These are phyloP conservation scores for Eucalyptus cloeziana DNA, from an alignment of 345 rosid genomes.

Conservation along the genomic window DNA sequence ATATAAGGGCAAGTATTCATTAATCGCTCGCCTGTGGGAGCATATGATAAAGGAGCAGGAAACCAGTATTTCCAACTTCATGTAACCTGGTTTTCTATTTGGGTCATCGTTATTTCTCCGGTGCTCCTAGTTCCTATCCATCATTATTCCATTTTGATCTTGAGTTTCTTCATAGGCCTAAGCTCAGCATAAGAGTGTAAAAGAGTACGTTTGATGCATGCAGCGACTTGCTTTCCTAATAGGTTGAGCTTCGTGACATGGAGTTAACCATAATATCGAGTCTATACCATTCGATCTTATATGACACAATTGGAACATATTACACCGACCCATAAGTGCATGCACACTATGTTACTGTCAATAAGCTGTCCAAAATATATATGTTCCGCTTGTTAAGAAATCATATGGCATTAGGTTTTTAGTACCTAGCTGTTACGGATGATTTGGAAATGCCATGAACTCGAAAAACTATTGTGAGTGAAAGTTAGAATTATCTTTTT, in stretches of 20 bases:
- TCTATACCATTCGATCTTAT: neutral
- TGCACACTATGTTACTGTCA: neutral
- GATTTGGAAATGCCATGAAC: neutral
- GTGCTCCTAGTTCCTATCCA: neutral
- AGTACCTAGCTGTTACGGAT: neutral
- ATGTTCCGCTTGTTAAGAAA: neutral
- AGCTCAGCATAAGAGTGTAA: neutral
- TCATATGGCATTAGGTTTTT: neutral
- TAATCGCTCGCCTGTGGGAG: neutral
- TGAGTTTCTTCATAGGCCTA: neutral
- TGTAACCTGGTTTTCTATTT: neutral
- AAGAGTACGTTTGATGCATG: neutral
- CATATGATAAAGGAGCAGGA: neutral
- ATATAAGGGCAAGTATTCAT: neutral
- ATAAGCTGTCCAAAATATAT: neutral
- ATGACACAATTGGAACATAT: neutral
- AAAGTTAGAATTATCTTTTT: neutral
- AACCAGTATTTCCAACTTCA: neutral
- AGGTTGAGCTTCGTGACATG: neutral
- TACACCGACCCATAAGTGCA: neutral
- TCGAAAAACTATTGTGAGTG: neutral
- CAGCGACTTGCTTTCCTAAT: neutral
- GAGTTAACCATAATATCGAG: neutral
- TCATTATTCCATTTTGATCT: neutral
- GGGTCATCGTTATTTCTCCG: neutral